Percentiles rank a stretch among this genome's conserved stretches.
Conservation (phyloP, 2,329 filamentous ascomycete species). For the Huntiella bhutanensis region DNA sequence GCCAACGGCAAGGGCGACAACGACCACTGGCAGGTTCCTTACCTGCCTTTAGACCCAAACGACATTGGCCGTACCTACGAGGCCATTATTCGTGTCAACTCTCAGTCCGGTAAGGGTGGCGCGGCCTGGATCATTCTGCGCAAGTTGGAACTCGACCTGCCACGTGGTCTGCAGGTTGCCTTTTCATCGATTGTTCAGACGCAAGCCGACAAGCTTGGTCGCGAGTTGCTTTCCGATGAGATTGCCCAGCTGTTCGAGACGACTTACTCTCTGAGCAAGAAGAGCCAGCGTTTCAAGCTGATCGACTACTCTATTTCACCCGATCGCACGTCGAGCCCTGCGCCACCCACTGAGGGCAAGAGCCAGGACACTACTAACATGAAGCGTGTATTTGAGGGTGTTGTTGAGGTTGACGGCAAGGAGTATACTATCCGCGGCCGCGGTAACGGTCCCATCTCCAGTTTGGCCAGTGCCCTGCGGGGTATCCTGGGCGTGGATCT, state of each 20-base stretch:
- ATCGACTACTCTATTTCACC: conserved; percentile 82
- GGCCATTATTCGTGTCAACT: conserved; percentile 94
- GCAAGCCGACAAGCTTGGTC: conserved; percentile 58
- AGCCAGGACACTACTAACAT: conserved; percentile 61
- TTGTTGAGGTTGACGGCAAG: conserved; percentile 61
- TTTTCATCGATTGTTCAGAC: conserved; percentile 78
- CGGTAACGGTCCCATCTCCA: conserved; percentile 82
- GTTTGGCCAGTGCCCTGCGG: conserved; percentile 63
- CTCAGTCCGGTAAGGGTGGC: conserved; percentile 85
- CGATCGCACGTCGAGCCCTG: conserved; percentile 61
- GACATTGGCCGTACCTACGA: conserved; percentile 97
- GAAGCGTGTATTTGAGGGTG: conserved; percentile 65
- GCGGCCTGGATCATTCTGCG: conserved; percentile 86
- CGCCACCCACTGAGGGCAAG: conserved; percentile 46
- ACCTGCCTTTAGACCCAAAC: conserved; percentile 78
- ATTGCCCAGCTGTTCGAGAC: conserved; percentile 77
- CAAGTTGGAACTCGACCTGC: conserved; percentile 76
- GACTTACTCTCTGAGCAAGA: conserved; percentile 67
- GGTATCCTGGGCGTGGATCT: conserved; percentile 57
- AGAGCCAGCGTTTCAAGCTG: conserved; percentile 59
- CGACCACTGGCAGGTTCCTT: conserved; percentile 67
- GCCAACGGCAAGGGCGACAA: conserved; percentile 37
- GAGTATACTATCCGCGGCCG: conserved; percentile 64
- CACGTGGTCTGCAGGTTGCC: conserved; percentile 76
- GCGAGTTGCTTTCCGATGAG: conserved; percentile 68